phyloP scores from a whole-genome alignment of 129 eudicot species.

The Arctium minus region DNA sequence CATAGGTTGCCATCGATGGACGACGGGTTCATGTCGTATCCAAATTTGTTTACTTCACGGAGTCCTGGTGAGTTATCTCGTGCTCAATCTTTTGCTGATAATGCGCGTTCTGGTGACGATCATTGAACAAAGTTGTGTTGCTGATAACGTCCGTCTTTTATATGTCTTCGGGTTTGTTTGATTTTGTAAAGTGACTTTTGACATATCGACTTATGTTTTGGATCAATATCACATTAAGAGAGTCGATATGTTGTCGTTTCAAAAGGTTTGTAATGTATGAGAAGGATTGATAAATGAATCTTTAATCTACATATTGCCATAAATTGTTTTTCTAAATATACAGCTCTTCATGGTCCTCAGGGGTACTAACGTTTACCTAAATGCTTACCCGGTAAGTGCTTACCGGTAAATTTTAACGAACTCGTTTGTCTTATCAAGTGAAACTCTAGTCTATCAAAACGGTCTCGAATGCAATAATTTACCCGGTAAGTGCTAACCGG shows the following conservation, averaged over 20 bases:
- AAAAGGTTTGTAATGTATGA: background rate
- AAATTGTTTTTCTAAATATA: background rate
- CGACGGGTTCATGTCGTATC: conserved; percentile 75
- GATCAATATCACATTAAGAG: background rate
- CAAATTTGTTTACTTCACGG: conserved; percentile 61
- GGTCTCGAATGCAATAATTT: too few relatives aligned
- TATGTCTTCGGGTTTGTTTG: background rate
- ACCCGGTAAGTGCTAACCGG: too few relatives aligned
- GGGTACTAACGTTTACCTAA: too few relatives aligned
- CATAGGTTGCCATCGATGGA: conserved; percentile 77
- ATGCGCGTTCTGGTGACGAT: conserved; percentile 18
- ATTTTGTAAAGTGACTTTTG: background rate
- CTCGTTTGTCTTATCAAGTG: too few relatives aligned
- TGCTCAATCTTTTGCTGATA: conserved; percentile 44
- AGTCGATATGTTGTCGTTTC: background rate
- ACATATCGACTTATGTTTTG: background rate
- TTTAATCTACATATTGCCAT: background rate
- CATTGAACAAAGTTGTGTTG: conserved; percentile 13
- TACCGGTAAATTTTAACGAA: too few relatives aligned
- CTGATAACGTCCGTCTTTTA: background rate
- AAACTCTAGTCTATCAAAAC: too few relatives aligned
- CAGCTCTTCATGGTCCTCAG: background rate
- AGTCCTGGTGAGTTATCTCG: conserved; percentile 36
- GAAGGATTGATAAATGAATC: background rate
- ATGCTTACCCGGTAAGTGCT: too few relatives aligned